These are phyloP conservation scores for Hsuehochloa calcarea DNA, from an alignment of 176 grass and related monocot genomes.

Conservation along the genomic window DNA sequence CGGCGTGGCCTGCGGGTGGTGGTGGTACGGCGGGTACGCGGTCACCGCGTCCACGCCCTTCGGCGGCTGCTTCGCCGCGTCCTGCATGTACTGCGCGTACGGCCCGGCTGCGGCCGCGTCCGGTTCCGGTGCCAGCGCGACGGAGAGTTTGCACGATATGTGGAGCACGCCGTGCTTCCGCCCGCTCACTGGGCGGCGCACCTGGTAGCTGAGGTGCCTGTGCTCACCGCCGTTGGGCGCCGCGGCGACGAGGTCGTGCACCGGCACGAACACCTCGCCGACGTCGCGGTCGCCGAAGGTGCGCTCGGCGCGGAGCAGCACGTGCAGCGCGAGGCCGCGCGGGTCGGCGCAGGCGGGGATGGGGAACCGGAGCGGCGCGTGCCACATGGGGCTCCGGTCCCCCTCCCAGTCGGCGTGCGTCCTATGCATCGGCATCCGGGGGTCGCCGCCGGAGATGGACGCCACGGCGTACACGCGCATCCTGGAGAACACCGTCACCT, in stretches of 20 bases:
- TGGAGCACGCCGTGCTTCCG: conserved; percentile 46
- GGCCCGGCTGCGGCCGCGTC: not conserved
- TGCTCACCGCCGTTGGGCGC: not conserved
- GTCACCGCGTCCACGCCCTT: not conserved
- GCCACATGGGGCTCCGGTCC: conserved; percentile 65
- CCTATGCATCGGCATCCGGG: conserved; percentile 43
- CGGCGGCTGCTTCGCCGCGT: not conserved
- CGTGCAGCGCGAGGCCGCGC: conserved; percentile 41
- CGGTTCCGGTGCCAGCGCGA: not conserved
- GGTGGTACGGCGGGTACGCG: too few relatives aligned
- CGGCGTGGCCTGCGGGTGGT: not conserved
- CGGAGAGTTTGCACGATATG: conserved; percentile 47
- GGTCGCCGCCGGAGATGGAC: conserved; percentile 66
- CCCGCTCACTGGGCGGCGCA: conserved; percentile 47
- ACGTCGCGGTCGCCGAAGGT: conserved; percentile 64
- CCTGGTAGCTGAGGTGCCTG: conserved; percentile 49
- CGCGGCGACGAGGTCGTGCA: conserved; percentile 46
- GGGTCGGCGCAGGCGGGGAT: conserved; percentile 34
- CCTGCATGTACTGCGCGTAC: not conserved
- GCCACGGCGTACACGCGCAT: conserved; percentile 80
- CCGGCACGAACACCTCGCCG: conserved; percentile 60
- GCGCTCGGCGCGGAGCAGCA: conserved; percentile 61
- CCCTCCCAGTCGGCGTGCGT: conserved; percentile 55
- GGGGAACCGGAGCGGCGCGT: conserved; percentile 43
- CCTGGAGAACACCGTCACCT: conserved; percentile 72